A percentile compares a stretch with the other conserved stretches of the same genome.
Evolutionary conservation across 208 protist species (phyloP).

Genomic region (Leishmania braziliensis): DNA sequence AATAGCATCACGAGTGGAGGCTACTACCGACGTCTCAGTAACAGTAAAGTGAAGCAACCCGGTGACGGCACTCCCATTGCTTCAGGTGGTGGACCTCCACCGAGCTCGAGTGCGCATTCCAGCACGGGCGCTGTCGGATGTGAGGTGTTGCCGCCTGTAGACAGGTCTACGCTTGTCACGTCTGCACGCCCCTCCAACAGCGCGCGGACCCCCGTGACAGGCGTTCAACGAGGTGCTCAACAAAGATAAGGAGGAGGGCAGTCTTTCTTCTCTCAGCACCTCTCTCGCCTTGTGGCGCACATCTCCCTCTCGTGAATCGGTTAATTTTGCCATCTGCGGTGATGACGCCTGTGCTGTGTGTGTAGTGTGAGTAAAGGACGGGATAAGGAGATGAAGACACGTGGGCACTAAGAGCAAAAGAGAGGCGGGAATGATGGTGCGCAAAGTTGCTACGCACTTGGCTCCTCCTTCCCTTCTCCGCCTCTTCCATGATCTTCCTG

Average conservation of each 20-base stretch:
- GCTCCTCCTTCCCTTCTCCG: background rate
- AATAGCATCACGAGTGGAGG: background rate
- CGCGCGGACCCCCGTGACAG: background rate
- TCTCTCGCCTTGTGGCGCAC: background rate
- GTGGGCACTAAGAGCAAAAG: background rate
- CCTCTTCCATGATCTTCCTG: background rate
- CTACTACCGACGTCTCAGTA: background rate
- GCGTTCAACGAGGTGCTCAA: background rate
- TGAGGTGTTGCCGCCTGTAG: slow-evolving; percentile 2
- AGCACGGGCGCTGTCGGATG: background rate
- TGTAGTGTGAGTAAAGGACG: background rate
- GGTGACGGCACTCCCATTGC: background rate
- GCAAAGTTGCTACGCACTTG: background rate
- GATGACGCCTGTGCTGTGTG: background rate
- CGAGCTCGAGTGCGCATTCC: background rate
- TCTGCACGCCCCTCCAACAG: background rate
- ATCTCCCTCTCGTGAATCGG: background rate
- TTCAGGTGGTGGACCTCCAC: background rate
- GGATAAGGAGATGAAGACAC: background rate
- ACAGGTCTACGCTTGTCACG: background rate
- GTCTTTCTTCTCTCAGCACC: background rate
- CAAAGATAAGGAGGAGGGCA: background rate
- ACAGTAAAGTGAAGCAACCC: background rate
- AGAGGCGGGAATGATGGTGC: background rate
- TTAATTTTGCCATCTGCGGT: background rate